These are phyloP conservation scores for Inga laurina DNA, from an alignment of 306 rosid genomes.

Conservation along the genomic window DNA sequence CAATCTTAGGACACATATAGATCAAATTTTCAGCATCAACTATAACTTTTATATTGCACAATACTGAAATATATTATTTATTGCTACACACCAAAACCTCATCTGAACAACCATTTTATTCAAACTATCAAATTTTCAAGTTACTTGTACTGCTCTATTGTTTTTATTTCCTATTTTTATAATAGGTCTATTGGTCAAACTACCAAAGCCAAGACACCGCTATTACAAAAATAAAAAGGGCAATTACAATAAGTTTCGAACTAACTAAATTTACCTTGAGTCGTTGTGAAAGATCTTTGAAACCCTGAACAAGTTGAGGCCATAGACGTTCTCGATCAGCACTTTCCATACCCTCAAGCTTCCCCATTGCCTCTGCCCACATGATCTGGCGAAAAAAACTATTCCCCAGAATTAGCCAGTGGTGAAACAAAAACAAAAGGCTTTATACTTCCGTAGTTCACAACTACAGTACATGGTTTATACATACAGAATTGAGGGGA, in stretches of 20 bases:
- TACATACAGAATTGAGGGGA: background rate
- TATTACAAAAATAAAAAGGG: background rate
- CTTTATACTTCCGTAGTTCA: background rate
- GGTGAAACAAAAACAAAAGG: background rate
- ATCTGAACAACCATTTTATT: conserved; percentile 20
- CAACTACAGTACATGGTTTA: background rate
- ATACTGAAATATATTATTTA: background rate
- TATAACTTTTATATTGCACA: background rate
- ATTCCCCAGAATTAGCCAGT: conserved; percentile 52
- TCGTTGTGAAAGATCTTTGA: conserved; percentile 93
- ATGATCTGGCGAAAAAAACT: conserved; percentile 85
- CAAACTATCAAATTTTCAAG: background rate
- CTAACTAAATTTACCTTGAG: conserved; percentile 60
- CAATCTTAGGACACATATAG: background rate
- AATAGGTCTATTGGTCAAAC: background rate
- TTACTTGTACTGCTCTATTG: background rate
- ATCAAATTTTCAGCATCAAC: background rate
- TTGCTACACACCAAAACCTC: background rate
- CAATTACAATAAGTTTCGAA: conserved; percentile 13
- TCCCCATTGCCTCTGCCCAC: conserved; percentile 99
- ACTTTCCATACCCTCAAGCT: conserved; percentile 96
- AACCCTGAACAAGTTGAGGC: conserved; percentile 93
- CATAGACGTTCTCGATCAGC: conserved; percentile 88
- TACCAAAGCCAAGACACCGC: background rate
- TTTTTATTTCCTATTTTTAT: background rate